Evolutionary conservation across 257 asterid species (phyloP), one percentile per base, ranked within the genome.

Genomic region (Nicotiana tomentosiformis): DNA sequence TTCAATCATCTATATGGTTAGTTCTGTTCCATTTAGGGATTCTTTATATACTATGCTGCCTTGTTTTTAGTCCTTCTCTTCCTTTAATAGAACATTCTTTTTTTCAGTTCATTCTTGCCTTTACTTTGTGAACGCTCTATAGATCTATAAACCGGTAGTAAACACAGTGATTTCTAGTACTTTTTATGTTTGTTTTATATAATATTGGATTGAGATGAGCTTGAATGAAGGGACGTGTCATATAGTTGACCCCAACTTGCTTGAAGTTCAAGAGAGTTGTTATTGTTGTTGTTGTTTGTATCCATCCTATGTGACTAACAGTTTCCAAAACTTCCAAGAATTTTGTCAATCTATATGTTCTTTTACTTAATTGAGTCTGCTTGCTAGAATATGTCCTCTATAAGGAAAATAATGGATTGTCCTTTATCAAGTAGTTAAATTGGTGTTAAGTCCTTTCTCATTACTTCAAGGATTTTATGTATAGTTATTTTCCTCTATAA

Each of bases 1-100:
- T 95, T 95, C 91, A 95, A 95, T 88, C 95, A 95, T 86, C 88
- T 95, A 85, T 95, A 92, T 89, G 99, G 99, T 95, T 81, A 83
- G 93, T 86, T 43, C 51, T 43, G 51, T 43, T 43, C 51, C 12
- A 43, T 9, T 43, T 11, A 9, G 12, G 51, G n/a, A 11, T 26
- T 7, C 10, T 46, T 35, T 26, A 46, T 0, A 2, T 4, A 23
- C 7, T 69, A 39, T 61, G 33, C 32, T 61, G 7, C 16, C 16
- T 61, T 20, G 5, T 9, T 61, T 60, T 12, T 61, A 61, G 14
- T 68, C 12, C 20, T 8, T 61, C 14, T n/a, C n/a, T 51, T 20
- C 16, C 77, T 30, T 18, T 82, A 5, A 26, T 49, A 15, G n/a
- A 12, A 64, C 2, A 4, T 46, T 14, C 56, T 20, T 2, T 81